Conservation (phyloP, 257 asterid genomes). For the Ligustrum vulgare region DNA sequence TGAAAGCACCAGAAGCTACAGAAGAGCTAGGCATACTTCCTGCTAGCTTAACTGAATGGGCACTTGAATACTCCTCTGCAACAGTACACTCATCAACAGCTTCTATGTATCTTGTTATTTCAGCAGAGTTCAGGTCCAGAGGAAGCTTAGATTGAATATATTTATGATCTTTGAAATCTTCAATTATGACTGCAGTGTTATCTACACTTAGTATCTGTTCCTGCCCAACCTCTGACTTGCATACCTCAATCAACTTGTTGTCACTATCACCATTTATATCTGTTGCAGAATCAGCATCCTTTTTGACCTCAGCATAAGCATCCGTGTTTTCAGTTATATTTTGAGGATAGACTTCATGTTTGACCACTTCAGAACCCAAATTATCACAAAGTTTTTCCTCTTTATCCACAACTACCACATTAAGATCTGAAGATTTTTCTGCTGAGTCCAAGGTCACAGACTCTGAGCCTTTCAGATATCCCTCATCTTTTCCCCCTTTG, state of each 20-base stretch:
- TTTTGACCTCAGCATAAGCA: constrained; percentile 27
- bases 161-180: constrained; percentile 33
- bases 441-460: constrained; percentile 18
- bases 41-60: constrained; percentile 21
- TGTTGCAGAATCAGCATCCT: constrained; percentile 21
- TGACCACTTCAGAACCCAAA: constrained; percentile 29
- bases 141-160: constrained; percentile 29
- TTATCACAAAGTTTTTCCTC: constrained; percentile 31
- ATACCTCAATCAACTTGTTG: constrained; percentile 10
- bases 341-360: constrained; percentile 32
- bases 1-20: constrained; percentile 10
- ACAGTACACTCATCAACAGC: constrained; percentile 21
- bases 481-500: constrained; percentile 24
- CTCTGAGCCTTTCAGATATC: constrained; percentile 6
- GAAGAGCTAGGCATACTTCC: constrained; percentile 26
- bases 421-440: constrained; percentile 25
- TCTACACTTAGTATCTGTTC: constrained; percentile 24
- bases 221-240: constrained; percentile 11
- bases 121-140: constrained; percentile 32
- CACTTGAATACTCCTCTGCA: constrained; percentile 25
- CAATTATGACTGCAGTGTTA: constrained; percentile 20
- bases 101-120: constrained; percentile 26
- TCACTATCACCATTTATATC: constrained; percentile 9
- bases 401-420: constrained; percentile 18
- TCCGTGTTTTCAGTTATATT: constrained; percentile 23